Base-by-base conservation (phyloP, 345 rosid genomes). In the Rhizophora apiculata region DNA sequence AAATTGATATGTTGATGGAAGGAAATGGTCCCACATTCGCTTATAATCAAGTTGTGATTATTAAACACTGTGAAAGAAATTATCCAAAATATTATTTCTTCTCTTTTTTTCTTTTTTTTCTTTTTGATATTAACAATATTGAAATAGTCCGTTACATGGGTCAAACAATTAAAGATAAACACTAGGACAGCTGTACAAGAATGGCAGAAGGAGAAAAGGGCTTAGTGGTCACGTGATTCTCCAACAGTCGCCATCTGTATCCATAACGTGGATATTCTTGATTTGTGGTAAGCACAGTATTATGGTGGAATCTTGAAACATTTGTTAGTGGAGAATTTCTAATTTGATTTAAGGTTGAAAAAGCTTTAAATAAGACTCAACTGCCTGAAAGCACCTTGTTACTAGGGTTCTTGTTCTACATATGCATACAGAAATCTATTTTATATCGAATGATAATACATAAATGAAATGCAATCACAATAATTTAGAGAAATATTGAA, bases 91-190 rank as follows among this genome's bases (percentile, higher is more conserved):
- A 5, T 21, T 34, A 1, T 8, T 34, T 7, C 10, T 34, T 34
- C 37, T 34, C 2, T 34, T 34, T 8, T 34, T 34, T 8, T 37
- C 39, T 2, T 34, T 36, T 6, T 39, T 2, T 0, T 39, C 10
- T 9, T 39, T 39, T 10, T 9, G 2, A 8, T 15, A 43, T 43
- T 43, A 43, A 43, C 49, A 43, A 43, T 30, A 55, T 5, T 59
- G 72, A 63, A 56, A 24, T 60, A 53, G 72, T 70, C 58, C 56
- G 11, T 29, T 31, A 65, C 68, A 72, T 18, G 66, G 77, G 77
- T 68, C 87, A 81, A 81, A 79, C 70, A 74, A 74, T 70, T 69
- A 43, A 81, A 74, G 66, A 69, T 78, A 78, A 81, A 80, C 80
- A 71, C 75, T 71, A 65, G 72, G 63, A 79, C 82, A 84, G 72